These are phyloP conservation scores for Albifimbria verrucaria DNA, from an alignment of 2,329 filamentous ascomycete genomes.

Conservation along the genomic window DNA sequence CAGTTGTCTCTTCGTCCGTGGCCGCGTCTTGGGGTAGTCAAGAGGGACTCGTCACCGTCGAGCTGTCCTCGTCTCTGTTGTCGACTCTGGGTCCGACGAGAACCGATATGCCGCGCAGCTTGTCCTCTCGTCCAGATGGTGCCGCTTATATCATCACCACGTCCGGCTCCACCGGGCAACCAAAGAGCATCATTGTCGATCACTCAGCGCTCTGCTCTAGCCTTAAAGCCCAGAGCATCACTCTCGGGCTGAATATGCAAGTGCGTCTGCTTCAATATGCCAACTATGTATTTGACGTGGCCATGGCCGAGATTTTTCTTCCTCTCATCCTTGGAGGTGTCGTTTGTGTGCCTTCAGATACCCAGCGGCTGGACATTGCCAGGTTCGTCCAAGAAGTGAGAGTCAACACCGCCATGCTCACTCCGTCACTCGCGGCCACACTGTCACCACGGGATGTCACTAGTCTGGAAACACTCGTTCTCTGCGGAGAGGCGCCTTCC, in stretches of 20 bases:
- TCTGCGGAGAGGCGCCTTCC: too few relatives aligned
- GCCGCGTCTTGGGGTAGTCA: too few relatives aligned
- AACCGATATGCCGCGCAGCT: too few relatives aligned
- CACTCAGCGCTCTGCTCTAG: constrained; percentile 13
- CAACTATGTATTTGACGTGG: neutral
- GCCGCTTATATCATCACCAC: constrained; percentile 21
- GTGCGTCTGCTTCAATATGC: constrained; percentile 8
- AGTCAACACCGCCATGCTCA: too few relatives aligned
- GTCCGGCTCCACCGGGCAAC: constrained; percentile 19
- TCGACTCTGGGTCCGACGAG: too few relatives aligned
- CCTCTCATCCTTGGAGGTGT: neutral
- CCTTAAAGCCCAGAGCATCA: constrained; percentile 4
- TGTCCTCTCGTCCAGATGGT: too few relatives aligned
- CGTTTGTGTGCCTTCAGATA: constrained; percentile 5
- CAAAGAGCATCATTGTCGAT: constrained; percentile 19
- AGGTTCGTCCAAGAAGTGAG: neutral
- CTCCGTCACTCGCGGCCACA: too few relatives aligned
- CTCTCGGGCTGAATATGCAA: constrained; percentile 1
- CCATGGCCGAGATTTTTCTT: neutral
- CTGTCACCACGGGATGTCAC: too few relatives aligned
- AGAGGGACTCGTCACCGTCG: too few relatives aligned
- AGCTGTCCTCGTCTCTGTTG: too few relatives aligned
- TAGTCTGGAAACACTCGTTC: too few relatives aligned
- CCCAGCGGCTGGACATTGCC: constrained; percentile 2
- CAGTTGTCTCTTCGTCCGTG: too few relatives aligned